A percentile compares a stretch with the other conserved stretches of the same genome.
Evolutionary conservation across 1,284 basidiomycete species (phyloP).

Genomic region (Exobasidium rhododendri): DNA sequence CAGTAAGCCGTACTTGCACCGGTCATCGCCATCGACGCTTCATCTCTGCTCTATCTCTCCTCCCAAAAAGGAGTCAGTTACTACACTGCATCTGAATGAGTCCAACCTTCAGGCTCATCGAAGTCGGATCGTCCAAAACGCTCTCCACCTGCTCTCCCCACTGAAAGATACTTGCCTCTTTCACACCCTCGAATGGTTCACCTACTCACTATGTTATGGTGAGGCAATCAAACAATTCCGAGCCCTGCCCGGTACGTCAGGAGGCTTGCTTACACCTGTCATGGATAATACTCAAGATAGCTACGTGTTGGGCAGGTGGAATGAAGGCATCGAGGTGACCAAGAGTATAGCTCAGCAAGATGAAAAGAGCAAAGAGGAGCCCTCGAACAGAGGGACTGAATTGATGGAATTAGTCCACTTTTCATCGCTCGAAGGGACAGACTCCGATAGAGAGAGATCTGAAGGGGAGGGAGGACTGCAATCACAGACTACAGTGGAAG

Average conservation of each 20-base stretch:
- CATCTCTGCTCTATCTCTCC: constrained; percentile 1
- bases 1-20: constrained; percentile 2
- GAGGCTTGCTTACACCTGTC: constrained; percentile 3
- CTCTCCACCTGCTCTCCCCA: constrained; percentile 29
- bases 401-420: constrained; percentile 45
- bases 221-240: constrained; percentile 37
- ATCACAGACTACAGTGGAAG: background rate
- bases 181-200: constrained; percentile 47
- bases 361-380: background rate
- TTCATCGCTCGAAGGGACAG: background rate
- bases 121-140: constrained; percentile 3
- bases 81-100: background rate
- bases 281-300: constrained; percentile 18
- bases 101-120: background rate
- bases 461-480: background rate
- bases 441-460: background rate
- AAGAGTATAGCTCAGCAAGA: background rate
- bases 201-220: constrained; percentile 47
- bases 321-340: constrained; percentile 5
- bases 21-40: constrained; percentile 5
- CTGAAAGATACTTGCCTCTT: constrained; percentile 40
- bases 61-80: background rate
- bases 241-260: constrained; percentile 18
- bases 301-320: constrained; percentile 21
- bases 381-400: constrained; percentile 26